Evolutionary conservation across 768 basidiomycete genomes (phyloP).

Genomic region (Termitomyces bulborhizus): DNA sequence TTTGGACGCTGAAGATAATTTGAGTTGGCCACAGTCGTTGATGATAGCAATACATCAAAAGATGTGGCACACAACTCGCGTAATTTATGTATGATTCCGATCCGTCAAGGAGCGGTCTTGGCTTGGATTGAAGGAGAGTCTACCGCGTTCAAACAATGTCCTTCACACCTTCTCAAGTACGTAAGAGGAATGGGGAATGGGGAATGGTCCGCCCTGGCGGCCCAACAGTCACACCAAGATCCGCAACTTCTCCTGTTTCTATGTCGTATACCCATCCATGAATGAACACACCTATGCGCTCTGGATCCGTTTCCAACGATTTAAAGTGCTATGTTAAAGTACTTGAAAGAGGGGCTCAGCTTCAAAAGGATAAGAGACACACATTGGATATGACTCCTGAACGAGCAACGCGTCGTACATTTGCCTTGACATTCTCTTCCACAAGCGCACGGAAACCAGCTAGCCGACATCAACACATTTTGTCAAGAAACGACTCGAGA

Average conservation of each 20-base stretch:
- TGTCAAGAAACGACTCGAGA: background rate
- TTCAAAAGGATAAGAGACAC: background rate
- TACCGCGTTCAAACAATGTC: no score
- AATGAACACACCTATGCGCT: constrained; percentile 12
- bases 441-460: constrained; percentile 37
- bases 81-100: no score
- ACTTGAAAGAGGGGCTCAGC: no score
- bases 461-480: constrained; percentile 9
- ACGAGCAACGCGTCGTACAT: constrained; percentile 16
- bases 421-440: constrained; percentile 34
- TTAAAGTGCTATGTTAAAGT: constrained; percentile 3
- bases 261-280: constrained; percentile 22
- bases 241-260: constrained; percentile 17
- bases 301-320: background rate
- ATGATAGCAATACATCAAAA: no score
- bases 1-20: background rate
- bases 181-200: constrained; percentile 12
- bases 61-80: no score
- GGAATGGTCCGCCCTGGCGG: constrained; percentile 15
- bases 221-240: constrained; percentile 16
- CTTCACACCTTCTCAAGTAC: background rate
- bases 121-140: background rate
- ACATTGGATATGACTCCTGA: constrained; percentile 16
- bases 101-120: no score
- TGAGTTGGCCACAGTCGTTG: no score